phyloP scores from a whole-genome alignment of 1,139 yeast genomes.

The Entelexis paramagnoliae region DNA sequence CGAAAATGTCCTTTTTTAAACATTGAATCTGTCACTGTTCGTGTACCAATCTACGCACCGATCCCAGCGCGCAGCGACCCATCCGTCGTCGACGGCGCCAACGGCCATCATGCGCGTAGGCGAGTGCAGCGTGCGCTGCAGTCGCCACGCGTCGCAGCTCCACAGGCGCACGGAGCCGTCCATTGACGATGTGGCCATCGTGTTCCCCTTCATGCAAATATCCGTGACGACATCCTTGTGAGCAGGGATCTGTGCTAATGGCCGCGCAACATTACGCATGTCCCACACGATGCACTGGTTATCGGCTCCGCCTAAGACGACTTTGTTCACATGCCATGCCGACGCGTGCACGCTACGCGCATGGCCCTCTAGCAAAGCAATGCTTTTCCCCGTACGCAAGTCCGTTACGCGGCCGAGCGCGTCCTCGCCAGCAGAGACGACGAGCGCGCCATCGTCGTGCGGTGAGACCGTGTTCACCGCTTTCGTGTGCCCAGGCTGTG shows the following conservation, averaged over 20 bases:
- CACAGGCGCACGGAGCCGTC: constrained; percentile 15
- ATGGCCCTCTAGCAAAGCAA: constrained; percentile 56
- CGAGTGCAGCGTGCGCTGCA: not conserved
- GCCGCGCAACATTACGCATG: constrained; percentile 42
- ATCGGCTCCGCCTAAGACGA: constrained; percentile 82
- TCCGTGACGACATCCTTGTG: constrained; percentile 65
- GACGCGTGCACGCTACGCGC: constrained; percentile 58
- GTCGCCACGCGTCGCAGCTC: constrained; percentile 2
- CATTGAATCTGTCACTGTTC: not conserved
- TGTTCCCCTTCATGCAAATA: not conserved
- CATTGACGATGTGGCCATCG: constrained; percentile 10
- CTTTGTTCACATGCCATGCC: constrained; percentile 70
- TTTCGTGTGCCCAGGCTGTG: constrained; percentile 69
- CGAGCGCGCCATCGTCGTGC: constrained; percentile 69
- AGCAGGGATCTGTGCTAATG: constrained; percentile 53
- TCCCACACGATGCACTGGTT: constrained; percentile 82
- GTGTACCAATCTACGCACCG: constrained; percentile 12
- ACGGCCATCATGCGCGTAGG: constrained; percentile 9
- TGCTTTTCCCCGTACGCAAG: constrained; percentile 61
- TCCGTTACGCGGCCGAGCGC: constrained; percentile 77
- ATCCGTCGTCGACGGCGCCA: not conserved
- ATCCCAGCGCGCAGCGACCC: constrained; percentile 15
- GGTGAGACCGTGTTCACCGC: constrained; percentile 55
- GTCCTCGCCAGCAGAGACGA: constrained; percentile 74
- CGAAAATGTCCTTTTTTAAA: too few relatives aligned